These are phyloP conservation scores for Dendrobium huoshanense DNA, from an alignment of 106 monocot species.

Conservation along the genomic window DNA sequence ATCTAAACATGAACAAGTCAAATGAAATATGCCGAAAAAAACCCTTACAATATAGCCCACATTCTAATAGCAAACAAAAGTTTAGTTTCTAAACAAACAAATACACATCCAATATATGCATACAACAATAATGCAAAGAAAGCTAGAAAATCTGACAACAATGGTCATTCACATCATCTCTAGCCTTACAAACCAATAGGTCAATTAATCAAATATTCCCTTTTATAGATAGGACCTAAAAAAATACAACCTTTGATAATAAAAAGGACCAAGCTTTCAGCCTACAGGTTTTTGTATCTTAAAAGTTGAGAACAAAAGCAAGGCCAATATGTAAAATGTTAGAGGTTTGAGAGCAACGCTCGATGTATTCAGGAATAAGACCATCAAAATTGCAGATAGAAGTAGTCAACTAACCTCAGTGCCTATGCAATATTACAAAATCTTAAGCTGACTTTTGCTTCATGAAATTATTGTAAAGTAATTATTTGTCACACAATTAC, in stretches of 20 bases:
- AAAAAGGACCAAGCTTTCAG: neutral
- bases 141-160: neutral
- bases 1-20: neutral
- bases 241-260: neutral
- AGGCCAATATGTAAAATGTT: neutral
- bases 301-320: neutral
- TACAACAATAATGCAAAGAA: neutral
- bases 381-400: neutral
- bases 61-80: neutral
- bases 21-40: neutral
- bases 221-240: neutral
- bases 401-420: neutral
- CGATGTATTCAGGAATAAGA: neutral
- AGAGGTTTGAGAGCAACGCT: neutral
- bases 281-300: neutral
- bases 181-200: neutral
- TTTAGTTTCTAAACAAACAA: no score
- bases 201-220: neutral
- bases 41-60: neutral
- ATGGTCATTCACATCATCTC: neutral
- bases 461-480: neutral
- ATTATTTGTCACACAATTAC: neutral
- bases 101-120: neutral
- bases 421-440: neutral
- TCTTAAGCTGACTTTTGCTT: neutral